A percentile compares a stretch with the other conserved stretches of the same genome.
phyloP scores from a whole-genome alignment of 2,329 filamentous ascomycete genomes.

The Pyrenophora tritici-repentis region DNA sequence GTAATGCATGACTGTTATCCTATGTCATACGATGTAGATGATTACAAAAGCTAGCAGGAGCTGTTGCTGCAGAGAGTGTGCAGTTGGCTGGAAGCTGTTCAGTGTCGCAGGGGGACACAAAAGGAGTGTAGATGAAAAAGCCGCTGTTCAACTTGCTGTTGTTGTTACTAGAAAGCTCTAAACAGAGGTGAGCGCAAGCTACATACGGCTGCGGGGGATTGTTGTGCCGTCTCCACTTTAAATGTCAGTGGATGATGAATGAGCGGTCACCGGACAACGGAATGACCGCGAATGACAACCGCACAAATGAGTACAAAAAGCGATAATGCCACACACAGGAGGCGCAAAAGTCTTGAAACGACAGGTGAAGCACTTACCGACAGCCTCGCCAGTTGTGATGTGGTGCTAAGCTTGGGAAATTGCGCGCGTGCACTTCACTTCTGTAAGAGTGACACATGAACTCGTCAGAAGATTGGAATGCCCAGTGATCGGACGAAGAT shows the following conservation, averaged over 20 bases:
- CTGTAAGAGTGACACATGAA: neutral
- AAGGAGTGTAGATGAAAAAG: neutral
- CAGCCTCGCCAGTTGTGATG: neutral
- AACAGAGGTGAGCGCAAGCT: slow-evolving; percentile 8
- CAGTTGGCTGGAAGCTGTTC: neutral
- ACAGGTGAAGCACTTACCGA: neutral
- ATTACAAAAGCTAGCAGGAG: neutral
- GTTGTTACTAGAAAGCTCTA: neutral
- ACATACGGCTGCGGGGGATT: neutral
- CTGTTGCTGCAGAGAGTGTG: neutral
- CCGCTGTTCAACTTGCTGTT: neutral
- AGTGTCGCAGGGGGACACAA: neutral
- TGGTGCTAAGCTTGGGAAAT: too few species aligned
- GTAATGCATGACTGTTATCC: neutral
- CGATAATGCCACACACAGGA: neutral
- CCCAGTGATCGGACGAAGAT: too few species aligned
- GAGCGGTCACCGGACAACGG: neutral
- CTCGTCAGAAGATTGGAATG: too few species aligned
- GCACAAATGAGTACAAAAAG: neutral
- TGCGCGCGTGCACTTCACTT: too few species aligned
- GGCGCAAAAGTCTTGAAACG: neutral
- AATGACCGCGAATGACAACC: neutral
- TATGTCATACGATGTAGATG: too few species aligned
- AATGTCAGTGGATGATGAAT: neutral
- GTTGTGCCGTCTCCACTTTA: neutral